Percentiles rank a stretch among this genome's conserved stretches.
These are phyloP conservation scores for Colletotrichum sp. DNA, from an alignment of 2,329 filamentous ascomycete genomes.

Conservation along the genomic window DNA sequence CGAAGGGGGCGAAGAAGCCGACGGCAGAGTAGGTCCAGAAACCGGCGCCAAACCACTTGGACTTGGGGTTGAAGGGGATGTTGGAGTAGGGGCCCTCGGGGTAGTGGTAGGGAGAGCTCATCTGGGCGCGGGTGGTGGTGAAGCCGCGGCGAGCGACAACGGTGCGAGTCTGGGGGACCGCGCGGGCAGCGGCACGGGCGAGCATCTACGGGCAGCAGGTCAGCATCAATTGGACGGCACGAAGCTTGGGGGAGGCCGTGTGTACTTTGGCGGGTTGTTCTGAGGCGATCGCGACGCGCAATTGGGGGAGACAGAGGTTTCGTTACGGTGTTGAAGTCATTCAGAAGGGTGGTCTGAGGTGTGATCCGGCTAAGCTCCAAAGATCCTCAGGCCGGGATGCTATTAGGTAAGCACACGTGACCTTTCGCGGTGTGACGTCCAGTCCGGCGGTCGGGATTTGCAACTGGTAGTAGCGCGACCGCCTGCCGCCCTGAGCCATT, in stretches of 20 bases:
- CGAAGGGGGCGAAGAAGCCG: slow-evolving; percentile 67
- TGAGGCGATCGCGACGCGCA: slow-evolving; percentile 14
- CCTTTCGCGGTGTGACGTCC: not conserved
- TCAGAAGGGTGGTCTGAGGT: slow-evolving; percentile 21
- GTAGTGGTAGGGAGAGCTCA: slow-evolving; percentile 96
- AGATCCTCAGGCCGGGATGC: not conserved
- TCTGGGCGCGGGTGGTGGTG: slow-evolving; percentile 84
- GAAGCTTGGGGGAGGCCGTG: not conserved
- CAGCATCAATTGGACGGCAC: slow-evolving; percentile 30
- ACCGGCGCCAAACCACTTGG: slow-evolving; percentile 80
- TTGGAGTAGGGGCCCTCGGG: slow-evolving; percentile 94
- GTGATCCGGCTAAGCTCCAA: slow-evolving; percentile 13
- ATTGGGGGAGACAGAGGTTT: not conserved
- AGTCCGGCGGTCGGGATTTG: not conserved
- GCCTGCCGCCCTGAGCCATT: not conserved
- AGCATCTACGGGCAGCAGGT: slow-evolving; percentile 74
- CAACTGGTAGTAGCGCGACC: not conserved
- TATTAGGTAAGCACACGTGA: slow-evolving; percentile 19
- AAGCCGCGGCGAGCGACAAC: slow-evolving; percentile 89
- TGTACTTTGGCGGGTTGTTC: slow-evolving; percentile 11
- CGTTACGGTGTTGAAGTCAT: slow-evolving; percentile 21
- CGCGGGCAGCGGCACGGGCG: slow-evolving; percentile 71
- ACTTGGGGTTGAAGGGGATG: slow-evolving; percentile 96
- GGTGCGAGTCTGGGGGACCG: slow-evolving; percentile 65
- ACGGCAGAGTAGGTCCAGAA: slow-evolving; percentile 76